A percentile compares a stretch with the other conserved stretches of the same genome.
These are phyloP conservation scores for Zygosaccharomyces pseudobailii DNA, from an alignment of 1,139 yeast genomes.

Conservation along the genomic window DNA sequence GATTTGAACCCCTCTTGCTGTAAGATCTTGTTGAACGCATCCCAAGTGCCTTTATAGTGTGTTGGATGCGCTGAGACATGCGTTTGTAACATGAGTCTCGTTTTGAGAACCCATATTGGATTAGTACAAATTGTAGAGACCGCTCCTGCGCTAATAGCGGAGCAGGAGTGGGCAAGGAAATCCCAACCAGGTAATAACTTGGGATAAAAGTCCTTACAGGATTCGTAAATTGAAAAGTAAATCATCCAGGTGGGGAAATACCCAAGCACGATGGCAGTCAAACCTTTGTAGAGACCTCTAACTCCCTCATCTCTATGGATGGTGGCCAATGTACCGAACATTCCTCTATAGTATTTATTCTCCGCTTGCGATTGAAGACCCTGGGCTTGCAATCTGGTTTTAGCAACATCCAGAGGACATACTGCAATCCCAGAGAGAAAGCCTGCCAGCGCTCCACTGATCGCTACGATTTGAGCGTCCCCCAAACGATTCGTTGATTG, in stretches of 20 bases:
- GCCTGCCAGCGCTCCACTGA: conserved; percentile 89
- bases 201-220: conserved; percentile 54
- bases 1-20: conserved; percentile 71
- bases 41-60: conserved; percentile 71
- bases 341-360: conserved; percentile 46
- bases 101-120: conserved; percentile 70
- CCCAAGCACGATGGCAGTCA: conserved; percentile 86
- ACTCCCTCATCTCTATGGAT: conserved; percentile 74
- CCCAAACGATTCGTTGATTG: conserved; percentile 14
- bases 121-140: conserved; percentile 83
- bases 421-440: conserved; percentile 84
- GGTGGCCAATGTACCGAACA: conserved; percentile 54
- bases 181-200: conserved; percentile 40
- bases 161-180: conserved; percentile 58
- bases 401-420: conserved; percentile 90
- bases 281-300: conserved; percentile 81
- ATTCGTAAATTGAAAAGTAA: conserved; percentile 85
- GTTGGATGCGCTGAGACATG: conserved; percentile 27
- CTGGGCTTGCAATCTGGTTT: conserved; percentile 93
- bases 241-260: conserved; percentile 98
- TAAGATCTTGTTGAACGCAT: conserved; percentile 80
- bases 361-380: conserved; percentile 40
- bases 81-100: conserved; percentile 86
- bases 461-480: conserved; percentile 49
- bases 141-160: conserved; percentile 89